A percentile compares a stretch with the other conserved stretches of the same genome.
These are phyloP conservation scores for Saraca asoca DNA, from an alignment of 331 rosid genomes.

Conservation along the genomic window DNA sequence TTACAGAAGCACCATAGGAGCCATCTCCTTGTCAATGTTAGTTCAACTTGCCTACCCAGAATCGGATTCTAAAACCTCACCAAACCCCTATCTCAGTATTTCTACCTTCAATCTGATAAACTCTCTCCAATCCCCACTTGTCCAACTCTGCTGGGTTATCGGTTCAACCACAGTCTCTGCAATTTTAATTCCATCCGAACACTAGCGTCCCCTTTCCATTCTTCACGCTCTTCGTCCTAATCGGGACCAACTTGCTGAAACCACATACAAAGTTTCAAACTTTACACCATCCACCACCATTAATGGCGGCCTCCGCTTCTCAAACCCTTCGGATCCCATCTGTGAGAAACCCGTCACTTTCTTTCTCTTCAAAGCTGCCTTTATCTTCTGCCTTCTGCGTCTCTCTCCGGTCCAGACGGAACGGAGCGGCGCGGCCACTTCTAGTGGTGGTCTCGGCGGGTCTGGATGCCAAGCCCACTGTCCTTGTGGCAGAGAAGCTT, in stretches of 20 bases:
- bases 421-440: slow-evolving; percentile 23
- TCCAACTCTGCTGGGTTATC: no score
- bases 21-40: no score
- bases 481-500: slow-evolving; percentile 85
- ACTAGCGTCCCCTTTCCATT: not conserved
- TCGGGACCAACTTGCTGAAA: not conserved
- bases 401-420: slow-evolving; percentile 36
- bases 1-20: no score
- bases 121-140: no score
- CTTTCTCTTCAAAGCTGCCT: slow-evolving; percentile 67
- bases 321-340: slow-evolving; percentile 49
- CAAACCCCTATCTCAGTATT: no score
- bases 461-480: slow-evolving; percentile 70
- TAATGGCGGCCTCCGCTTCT: slow-evolving; percentile 60
- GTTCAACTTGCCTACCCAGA: no score
- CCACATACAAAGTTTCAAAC: not conserved
- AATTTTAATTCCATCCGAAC: not conserved
- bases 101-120: no score
- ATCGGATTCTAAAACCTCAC: no score
- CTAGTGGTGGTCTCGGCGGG: slow-evolving; percentile 58
- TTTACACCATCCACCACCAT: not conserved
- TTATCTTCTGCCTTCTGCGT: slow-evolving; percentile 60
- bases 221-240: not conserved
- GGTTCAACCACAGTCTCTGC: not conserved
- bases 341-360: slow-evolving; percentile 39